Evolutionary conservation across 169 alveolate species (phyloP), one percentile per base, ranked within the genome.

Genomic region (Plasmodium gaboni): DNA sequence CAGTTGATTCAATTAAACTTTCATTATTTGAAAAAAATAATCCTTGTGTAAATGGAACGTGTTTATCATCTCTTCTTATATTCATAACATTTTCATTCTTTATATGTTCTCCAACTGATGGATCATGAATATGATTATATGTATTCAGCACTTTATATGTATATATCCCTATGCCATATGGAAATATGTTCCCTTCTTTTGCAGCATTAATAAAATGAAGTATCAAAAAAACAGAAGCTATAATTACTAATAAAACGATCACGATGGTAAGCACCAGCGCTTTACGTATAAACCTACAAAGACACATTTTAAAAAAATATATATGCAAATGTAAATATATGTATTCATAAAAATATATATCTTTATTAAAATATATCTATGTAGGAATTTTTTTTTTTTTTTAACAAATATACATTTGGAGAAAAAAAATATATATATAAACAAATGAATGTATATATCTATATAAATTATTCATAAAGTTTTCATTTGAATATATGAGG

Each of bases 21-120:
- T 67, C 57, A n/a, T 73, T 59, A 13, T 67, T 63, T 28, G 70
- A 28, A 73, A 67, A 92, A 24, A 92, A 83, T 19, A 92, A 48
- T 1, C 95, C 95, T 53, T 92, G 95, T 0, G 94, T 92, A 60
- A 89, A 92, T 9, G 95, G 95, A n/a, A 19, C 7, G 2, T 57
- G 65, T 0, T 17, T 55, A 50, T 3, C 50, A 57, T 85, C 24
- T 22, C 12, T 69, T 57, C 44, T 57, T 10, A 55, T 15, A 15
- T 55, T 12, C 1, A 63, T 32, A 38, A 12, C 38, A 9, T 68
- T 24, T 13, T 42, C 92, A 2, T 32, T 64, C 44, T 70, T 85
- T 70, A 48, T 10, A 46, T 57, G 59, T n/a, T 60, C 12, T 6
- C 73, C 92, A 8, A 42, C 7, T 8, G 57, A 15, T 6, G 87